phyloP scores from a whole-genome alignment of 2,329 filamentous ascomycete species.

The Rachicladosporium sp. region DNA sequence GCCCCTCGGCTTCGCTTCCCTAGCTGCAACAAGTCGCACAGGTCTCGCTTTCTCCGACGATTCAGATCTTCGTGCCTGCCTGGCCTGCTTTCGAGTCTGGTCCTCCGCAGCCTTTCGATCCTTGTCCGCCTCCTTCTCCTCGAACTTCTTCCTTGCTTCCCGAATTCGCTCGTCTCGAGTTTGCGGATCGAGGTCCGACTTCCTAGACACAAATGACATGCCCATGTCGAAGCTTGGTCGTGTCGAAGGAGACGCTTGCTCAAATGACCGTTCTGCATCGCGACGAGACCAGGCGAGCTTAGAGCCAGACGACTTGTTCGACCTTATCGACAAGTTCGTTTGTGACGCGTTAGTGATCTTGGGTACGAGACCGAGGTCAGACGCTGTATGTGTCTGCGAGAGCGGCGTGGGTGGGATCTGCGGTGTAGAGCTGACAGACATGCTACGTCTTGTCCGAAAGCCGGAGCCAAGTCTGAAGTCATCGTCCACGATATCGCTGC shows the following conservation, averaged over 20 bases:
- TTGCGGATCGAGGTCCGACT: constrained; percentile 37
- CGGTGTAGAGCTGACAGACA: constrained; percentile 29
- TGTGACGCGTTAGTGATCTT: constrained; percentile 38
- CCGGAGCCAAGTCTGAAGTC: constrained; percentile 29
- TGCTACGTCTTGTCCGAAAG: constrained; percentile 27
- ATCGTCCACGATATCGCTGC: constrained; percentile 33
- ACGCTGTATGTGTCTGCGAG: constrained; percentile 21
- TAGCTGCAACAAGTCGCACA: constrained; percentile 1
- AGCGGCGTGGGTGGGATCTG: constrained; percentile 16
- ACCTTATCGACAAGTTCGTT: constrained; percentile 38
- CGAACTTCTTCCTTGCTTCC: constrained; percentile 44
- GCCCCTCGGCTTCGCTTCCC: constrained; percentile 9
- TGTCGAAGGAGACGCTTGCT: constrained; percentile 34
- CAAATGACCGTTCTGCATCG: too few relatives aligned
- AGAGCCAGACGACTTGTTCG: constrained; percentile 12
- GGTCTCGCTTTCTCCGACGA: constrained; percentile 9
- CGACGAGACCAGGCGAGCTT: too few relatives aligned
- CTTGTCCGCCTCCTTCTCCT: constrained; percentile 47
- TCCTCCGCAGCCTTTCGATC: constrained; percentile 41
- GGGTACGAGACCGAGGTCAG: constrained; percentile 30
- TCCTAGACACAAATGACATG: constrained; percentile 34
- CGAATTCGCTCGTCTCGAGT: constrained; percentile 44
- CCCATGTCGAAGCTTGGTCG: constrained; percentile 46
- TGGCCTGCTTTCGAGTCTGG: constrained; percentile 35
- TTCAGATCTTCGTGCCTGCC: constrained; percentile 30